Evolutionary conservation across 768 basidiomycete genomes (phyloP).

Genomic region (Lactarius indigo): DNA sequence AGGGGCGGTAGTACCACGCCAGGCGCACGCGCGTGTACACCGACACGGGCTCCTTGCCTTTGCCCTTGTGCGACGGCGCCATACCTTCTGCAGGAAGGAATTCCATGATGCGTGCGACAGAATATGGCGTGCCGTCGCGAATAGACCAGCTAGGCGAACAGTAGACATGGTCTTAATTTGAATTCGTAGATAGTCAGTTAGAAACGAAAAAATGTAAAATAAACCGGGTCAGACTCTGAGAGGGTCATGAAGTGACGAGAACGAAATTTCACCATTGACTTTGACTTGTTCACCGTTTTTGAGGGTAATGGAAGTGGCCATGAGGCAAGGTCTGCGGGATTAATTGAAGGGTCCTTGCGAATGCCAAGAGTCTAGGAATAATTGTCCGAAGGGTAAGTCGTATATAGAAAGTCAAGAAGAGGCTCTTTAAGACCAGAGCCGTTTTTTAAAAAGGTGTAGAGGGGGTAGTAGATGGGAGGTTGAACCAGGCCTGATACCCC

Average conservation of each 20-base stretch:
- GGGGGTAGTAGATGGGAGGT: constrained; percentile 14
- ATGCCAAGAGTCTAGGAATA: constrained; percentile 10
- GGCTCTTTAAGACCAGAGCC: background rate
- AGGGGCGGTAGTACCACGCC: constrained; percentile 95
- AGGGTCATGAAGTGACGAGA: constrained; percentile 23
- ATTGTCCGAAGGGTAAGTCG: constrained; percentile 4
- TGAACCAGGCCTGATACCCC: constrained; percentile 15
- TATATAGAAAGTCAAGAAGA: background rate
- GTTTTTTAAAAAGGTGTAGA: constrained; percentile 13
- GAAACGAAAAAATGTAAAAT: constrained; percentile 5
- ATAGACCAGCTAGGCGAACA: constrained; percentile 91
- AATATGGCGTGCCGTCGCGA: constrained; percentile 93
- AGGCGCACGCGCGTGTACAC: constrained; percentile 78
- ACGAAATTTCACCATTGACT: constrained; percentile 67
- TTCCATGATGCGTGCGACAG: constrained; percentile 95
- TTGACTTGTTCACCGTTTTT: constrained; percentile 83
- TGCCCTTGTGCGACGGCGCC: constrained; percentile 45
- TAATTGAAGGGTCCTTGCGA: constrained; percentile 23
- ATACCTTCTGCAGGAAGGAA: constrained; percentile 80
- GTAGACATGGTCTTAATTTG: constrained; percentile 84
- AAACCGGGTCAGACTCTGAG: constrained; percentile 31
- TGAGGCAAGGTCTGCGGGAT: constrained; percentile 29
- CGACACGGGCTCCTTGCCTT: constrained; percentile 61
- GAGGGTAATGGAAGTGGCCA: constrained; percentile 54
- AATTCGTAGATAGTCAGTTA: constrained; percentile 19